Base-by-base conservation (phyloP, 1,139 yeast genomes). In the Saccharomyces pastorianus region DNA sequence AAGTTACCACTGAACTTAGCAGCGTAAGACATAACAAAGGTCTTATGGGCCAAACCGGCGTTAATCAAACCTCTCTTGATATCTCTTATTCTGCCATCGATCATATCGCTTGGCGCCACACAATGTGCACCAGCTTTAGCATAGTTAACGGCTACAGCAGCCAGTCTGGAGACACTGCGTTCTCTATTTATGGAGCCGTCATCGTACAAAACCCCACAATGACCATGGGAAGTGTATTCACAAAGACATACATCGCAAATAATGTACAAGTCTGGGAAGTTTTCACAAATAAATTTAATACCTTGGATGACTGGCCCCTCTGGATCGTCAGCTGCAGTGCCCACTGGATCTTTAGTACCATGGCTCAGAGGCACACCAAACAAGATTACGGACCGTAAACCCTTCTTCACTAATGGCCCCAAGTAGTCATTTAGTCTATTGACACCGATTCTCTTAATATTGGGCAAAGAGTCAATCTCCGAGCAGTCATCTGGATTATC, bases 31-130 rank as follows among this genome's bases (percentile, higher is more conserved):
- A 95, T 85, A 47, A 93, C 83, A 76, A 93, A 82, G 55, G 91
- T 84, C 68, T 85, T 83, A 72, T 93, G 96, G 27, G 96, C 96
- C 56, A 93, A 72, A 25, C 84, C 85, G n/a, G 88, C 91, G 50
- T 83, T 83, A 53, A 93, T 83, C 48, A 93, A 77, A 1, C 96
- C 98, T 52, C 76, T 74, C 71, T 95, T 93, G 71, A 93, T 93
- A 54, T 89, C 98, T 59, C 80, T 78, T 60, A 95, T 83, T 65
- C 99, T 81, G 23, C 99, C 99, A 69, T 93, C 99, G 68, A 91
- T 85, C 99, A 95, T 93, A 70, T 93, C 99, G 13, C 96, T 86
- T 17, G 99, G 99, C 1, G 99, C 98, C 44, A 93, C 96, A 53
- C 90, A 86, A 69, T 93, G 80, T 1, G 96, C 97, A 52, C 98